phyloP scores from a whole-genome alignment of 2,329 filamentous ascomycete species.

The Myriosclerotinia duriaeana region DNA sequence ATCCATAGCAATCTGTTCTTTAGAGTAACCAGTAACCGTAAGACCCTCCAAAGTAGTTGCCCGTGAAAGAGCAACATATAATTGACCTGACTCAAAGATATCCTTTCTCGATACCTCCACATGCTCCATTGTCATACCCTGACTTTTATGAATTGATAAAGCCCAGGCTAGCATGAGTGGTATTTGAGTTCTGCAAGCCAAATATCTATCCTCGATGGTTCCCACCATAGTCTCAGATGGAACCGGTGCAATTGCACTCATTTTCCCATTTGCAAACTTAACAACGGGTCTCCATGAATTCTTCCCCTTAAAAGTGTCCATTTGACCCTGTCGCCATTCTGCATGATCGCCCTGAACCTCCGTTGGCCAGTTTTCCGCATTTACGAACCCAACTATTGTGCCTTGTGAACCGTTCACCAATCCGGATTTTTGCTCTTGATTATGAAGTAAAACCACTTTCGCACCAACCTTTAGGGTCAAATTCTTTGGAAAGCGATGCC shows the following conservation, averaged over 20 bases:
- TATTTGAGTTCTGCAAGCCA: slow-evolving; percentile 45
- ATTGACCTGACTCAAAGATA: slow-evolving; percentile 36
- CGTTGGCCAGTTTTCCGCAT: slow-evolving; percentile 19
- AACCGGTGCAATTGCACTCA: slow-evolving; percentile 24
- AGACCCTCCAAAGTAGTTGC: slow-evolving; percentile 34
- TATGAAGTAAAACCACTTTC: slow-evolving; percentile 36
- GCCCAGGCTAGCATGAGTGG: slow-evolving; percentile 94
- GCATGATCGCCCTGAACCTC: neutral
- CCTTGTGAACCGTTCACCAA: slow-evolving; percentile 39
- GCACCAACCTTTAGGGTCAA: slow-evolving; percentile 35
- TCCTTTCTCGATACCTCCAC: slow-evolving; percentile 34
- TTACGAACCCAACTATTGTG: slow-evolving; percentile 31
- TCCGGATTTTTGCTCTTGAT: slow-evolving; percentile 27
- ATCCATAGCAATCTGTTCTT: slow-evolving; percentile 30
- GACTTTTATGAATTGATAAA: slow-evolving; percentile 93
- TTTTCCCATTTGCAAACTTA: slow-evolving; percentile 30
- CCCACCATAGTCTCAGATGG: slow-evolving; percentile 24
- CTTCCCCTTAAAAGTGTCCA: slow-evolving; percentile 9
- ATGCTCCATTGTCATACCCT: slow-evolving; percentile 69
- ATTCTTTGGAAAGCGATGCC: slow-evolving; percentile 28
- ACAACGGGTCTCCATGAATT: slow-evolving; percentile 28
- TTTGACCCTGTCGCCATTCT: neutral
- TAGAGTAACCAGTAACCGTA: slow-evolving; percentile 31
- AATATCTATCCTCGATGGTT: slow-evolving; percentile 25
- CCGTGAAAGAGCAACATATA: slow-evolving; percentile 37